Conservation (phyloP, 768 basidiomycete genomes). For the Lanmaoa pseudosensibilis region DNA sequence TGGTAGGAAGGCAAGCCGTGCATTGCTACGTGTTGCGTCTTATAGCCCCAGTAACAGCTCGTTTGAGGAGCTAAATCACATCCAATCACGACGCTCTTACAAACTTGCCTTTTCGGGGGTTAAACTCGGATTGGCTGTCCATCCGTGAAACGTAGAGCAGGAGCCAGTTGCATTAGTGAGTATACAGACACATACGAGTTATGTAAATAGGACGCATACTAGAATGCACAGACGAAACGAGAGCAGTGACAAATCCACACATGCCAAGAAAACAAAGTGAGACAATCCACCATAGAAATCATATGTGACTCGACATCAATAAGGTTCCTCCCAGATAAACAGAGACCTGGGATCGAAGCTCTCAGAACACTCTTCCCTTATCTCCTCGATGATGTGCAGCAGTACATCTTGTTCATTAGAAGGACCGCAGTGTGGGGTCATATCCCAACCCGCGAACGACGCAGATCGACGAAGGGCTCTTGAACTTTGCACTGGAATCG, state of each 20-base stretch:
- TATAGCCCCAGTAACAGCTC: neutral
- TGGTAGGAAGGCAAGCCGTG: constrained; percentile 10
- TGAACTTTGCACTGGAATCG: neutral
- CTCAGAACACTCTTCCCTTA: constrained; percentile 19
- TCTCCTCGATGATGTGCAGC: constrained; percentile 17
- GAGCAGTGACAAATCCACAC: neutral
- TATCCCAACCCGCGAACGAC: constrained; percentile 22
- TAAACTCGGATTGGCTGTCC: neutral
- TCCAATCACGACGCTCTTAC: neutral
- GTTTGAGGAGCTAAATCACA: neutral
- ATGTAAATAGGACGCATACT: neutral
- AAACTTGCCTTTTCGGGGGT: constrained; percentile 1
- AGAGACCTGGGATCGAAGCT: constrained; percentile 19
- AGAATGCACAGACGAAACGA: neutral
- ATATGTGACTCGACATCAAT: neutral
- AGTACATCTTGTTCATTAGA: constrained; percentile 5
- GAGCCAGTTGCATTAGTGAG: too few species aligned
- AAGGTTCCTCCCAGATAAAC: constrained; percentile 12
- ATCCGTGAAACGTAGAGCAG: too few species aligned
- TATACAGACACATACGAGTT: too few species aligned
- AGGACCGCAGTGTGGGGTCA: neutral
- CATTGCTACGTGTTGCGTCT: neutral
- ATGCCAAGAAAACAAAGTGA: neutral
- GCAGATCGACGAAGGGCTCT: constrained; percentile 27
- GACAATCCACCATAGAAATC: neutral